These are phyloP conservation scores for Boletus pseudopeckii DNA, from an alignment of 768 basidiomycete species.

Conservation along the genomic window DNA sequence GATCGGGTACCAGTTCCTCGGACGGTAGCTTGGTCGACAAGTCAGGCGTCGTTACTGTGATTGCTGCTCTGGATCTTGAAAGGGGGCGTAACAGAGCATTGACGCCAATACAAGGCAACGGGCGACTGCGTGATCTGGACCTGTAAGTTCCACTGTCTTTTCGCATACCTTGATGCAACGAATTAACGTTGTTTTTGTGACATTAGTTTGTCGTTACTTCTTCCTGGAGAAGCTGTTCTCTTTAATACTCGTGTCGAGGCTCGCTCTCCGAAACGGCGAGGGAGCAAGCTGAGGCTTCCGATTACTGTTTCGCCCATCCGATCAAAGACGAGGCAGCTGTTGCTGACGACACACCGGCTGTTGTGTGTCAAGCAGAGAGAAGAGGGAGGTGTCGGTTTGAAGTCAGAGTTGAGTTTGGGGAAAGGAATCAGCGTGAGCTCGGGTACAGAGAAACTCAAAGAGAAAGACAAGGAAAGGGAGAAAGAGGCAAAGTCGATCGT, in stretches of 20 bases:
- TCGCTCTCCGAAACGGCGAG: constrained; percentile 51
- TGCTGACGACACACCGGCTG: constrained; percentile 55
- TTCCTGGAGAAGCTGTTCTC: constrained; percentile 45
- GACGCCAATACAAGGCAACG: constrained; percentile 55
- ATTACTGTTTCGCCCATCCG: constrained; percentile 47
- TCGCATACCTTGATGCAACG: background rate
- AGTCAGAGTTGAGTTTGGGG: constrained; percentile 49
- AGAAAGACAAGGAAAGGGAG: constrained; percentile 41
- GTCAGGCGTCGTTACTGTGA: constrained; percentile 27
- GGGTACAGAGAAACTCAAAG: constrained; percentile 16
- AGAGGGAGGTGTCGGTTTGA: constrained; percentile 39
- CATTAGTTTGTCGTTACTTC: constrained; percentile 36
- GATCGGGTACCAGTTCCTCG: constrained; percentile 46
- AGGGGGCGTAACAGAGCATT: constrained; percentile 52
- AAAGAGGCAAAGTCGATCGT: constrained; percentile 47
- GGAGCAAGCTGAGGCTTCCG: constrained; percentile 52
- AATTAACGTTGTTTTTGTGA: background rate
- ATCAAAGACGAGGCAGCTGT: constrained; percentile 50
- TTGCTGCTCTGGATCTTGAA: constrained; percentile 36
- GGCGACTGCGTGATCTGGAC: constrained; percentile 34
- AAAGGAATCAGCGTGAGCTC: constrained; percentile 2
- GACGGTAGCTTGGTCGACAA: constrained; percentile 45
- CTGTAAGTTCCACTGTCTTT: constrained; percentile 36
- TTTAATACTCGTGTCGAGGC: constrained; percentile 55
- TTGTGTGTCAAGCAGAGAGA: constrained; percentile 53